These are phyloP conservation scores for Wickerhamiella musiphila DNA, from an alignment of 805 yeast species.

Conservation along the genomic window DNA sequence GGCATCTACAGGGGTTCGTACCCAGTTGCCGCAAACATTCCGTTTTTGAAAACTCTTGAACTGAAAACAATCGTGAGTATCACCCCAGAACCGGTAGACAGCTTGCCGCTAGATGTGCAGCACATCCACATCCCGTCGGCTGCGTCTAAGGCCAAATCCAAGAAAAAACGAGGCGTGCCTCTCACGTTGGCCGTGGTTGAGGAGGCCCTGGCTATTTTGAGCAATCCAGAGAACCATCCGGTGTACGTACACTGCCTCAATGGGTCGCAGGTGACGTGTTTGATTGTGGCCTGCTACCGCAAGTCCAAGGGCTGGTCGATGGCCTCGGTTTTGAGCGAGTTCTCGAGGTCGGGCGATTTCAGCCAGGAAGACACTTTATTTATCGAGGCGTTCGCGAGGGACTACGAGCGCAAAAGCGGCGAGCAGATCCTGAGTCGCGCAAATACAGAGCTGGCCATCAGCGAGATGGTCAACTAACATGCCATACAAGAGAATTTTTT, in stretches of 20 bases:
- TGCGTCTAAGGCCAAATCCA: slow-evolving; percentile 28
- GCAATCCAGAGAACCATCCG: slow-evolving; percentile 46
- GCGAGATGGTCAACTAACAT: too few species aligned
- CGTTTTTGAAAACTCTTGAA: slow-evolving; percentile 46
- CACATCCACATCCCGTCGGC: slow-evolving; percentile 49
- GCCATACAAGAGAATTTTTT: too few species aligned
- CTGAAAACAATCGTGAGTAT: slow-evolving; percentile 61
- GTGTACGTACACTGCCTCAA: slow-evolving; percentile 72
- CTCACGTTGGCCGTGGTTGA: slow-evolving; percentile 46
- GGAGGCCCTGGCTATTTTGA: slow-evolving; percentile 39
- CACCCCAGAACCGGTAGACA: slow-evolving; percentile 53
- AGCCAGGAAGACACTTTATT: slow-evolving; percentile 71
- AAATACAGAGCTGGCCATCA: too few species aligned
- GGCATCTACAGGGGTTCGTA: slow-evolving; percentile 69
- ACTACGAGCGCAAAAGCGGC: not conserved
- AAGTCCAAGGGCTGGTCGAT: slow-evolving; percentile 77
- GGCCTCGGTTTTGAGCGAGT: slow-evolving; percentile 75
- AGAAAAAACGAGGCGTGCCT: slow-evolving; percentile 37
- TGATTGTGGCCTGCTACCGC: slow-evolving; percentile 73
- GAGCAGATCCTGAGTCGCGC: too few species aligned
- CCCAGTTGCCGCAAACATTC: slow-evolving; percentile 58
- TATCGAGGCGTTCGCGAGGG: slow-evolving; percentile 59
- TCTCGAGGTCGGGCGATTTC: slow-evolving; percentile 54
- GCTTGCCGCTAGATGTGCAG: slow-evolving; percentile 38
- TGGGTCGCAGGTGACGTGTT: slow-evolving; percentile 74